Conservation (phyloP, 75 land plant species). For the Cupressus sempervirens region DNA sequence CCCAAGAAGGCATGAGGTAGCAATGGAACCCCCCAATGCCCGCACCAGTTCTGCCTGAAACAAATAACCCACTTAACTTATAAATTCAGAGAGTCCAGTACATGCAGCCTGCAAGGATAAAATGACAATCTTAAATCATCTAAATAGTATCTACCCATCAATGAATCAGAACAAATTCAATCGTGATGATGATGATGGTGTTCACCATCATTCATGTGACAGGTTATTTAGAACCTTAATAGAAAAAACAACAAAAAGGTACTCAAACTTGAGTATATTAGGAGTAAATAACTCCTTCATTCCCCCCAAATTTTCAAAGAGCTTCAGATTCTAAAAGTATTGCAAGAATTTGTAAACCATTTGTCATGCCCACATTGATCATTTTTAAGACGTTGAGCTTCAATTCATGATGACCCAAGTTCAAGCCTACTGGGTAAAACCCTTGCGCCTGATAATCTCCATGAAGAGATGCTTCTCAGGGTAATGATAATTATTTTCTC, state of each 20-base stretch:
- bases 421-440: not conserved
- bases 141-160: not conserved
- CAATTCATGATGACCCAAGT: not conserved
- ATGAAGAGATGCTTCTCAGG: not conserved
- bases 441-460: not conserved
- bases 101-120: not conserved
- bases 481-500: not conserved
- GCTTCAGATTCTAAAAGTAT: not conserved
- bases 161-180: not conserved
- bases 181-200: not conserved
- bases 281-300: not conserved
- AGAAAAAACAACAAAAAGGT: not conserved
- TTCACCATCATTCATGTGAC: not conserved
- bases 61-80: not conserved
- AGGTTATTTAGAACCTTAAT: not conserved
- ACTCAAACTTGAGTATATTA: not conserved
- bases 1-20: slow-evolving; percentile 89
- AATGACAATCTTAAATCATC: not conserved
- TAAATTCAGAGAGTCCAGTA: not conserved
- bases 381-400: not conserved
- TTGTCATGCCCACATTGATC: not conserved
- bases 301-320: not conserved
- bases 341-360: not conserved
- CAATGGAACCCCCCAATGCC: slow-evolving; percentile 72
- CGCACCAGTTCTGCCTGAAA: slow-evolving; percentile 78